Evolutionary conservation across 805 yeast genomes (phyloP), one percentile per base, ranked within the genome.

Genomic region (Kazachstania kunashirensis): DNA sequence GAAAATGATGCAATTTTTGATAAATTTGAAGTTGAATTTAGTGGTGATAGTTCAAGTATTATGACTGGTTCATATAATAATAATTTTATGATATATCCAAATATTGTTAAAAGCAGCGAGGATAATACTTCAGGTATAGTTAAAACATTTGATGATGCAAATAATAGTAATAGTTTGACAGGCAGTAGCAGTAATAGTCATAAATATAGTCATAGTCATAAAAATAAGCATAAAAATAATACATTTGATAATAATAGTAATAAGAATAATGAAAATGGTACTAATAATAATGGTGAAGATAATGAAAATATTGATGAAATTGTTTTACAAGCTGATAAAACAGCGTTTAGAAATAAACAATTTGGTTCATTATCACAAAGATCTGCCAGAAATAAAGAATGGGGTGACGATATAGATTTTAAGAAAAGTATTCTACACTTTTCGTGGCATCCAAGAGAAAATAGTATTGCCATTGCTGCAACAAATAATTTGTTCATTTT

Each of bases 1-100:
- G 99, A 92, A 61, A 88, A 86, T 59, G 99, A 92, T 65, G 95
- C 97, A 31, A 92, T 92, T 40, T 92, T 92, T 65, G 98, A 92
- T 68, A 94, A 92, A 68, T 92, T 92, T 62, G 98, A 92, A 68
- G 95, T 88, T 44, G 92, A 79, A 49, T 86, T 92, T 55, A 74
- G 86, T 49, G 98, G 97, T 26, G 96, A 94, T 64, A 83, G 84
- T 52, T 76, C 78, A 55, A 77, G 86, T 42, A 78, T 92, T 42
- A 84, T 92, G 89, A 88, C 98, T 11, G 99, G 99, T 37, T 82
- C 96, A 28, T 92, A 92, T 68, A 85, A 88, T 64, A 92, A 89
- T 66, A 88, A 88, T 66, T 92, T 94, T 58, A 84, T 85, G 94
- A 84, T 92, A 48, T 92, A 86, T 63, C 97, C 96, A 37, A 76